A percentile compares a stretch with the other conserved stretches of the same genome.
Evolutionary conservation across 805 yeast genomes (phyloP).

Genomic region (Yarrowia phangngaensis): DNA sequence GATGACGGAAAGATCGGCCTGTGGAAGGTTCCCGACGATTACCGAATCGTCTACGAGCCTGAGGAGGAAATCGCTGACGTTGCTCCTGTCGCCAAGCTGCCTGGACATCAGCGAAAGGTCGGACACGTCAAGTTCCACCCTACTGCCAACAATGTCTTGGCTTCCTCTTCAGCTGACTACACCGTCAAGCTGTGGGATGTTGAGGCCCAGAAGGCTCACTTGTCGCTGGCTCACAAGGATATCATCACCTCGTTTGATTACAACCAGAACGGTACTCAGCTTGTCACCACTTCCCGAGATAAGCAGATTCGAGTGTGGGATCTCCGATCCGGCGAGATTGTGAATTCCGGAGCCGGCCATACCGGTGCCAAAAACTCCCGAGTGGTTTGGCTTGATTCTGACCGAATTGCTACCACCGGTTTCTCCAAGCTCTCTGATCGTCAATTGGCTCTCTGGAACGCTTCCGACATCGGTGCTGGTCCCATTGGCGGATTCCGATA

Average conservation of each 20-base stretch:
- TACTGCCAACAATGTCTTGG: conserved; percentile 76
- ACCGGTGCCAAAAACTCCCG: conserved; percentile 89
- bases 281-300: conserved; percentile 90
- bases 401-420: conserved; percentile 89
- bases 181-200: conserved; percentile 89
- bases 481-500: conserved; percentile 85
- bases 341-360: conserved; percentile 86
- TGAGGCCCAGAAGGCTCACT: conserved; percentile 63
- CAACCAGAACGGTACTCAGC: conserved; percentile 79
- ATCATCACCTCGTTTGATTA: conserved; percentile 89
- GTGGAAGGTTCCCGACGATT: conserved; percentile 85
- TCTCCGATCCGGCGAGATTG: conserved; percentile 63
- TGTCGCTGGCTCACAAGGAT: conserved; percentile 80
- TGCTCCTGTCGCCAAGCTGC: conserved; percentile 61
- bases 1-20: conserved; percentile 78
- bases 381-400: conserved; percentile 78
- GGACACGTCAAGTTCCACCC: conserved; percentile 93
- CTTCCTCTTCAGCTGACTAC: conserved; percentile 87
- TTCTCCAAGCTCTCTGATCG: conserved; percentile 90
- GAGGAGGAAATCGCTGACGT: conserved; percentile 64
- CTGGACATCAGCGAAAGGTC: conserved; percentile 91
- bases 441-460: conserved; percentile 92
- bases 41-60: conserved; percentile 46
- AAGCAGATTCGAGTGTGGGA: conserved; percentile 91
- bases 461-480: conserved; percentile 66